Conservation (phyloP, 2,329 filamentous ascomycete genomes). For the Atkinsonella texensis region DNA sequence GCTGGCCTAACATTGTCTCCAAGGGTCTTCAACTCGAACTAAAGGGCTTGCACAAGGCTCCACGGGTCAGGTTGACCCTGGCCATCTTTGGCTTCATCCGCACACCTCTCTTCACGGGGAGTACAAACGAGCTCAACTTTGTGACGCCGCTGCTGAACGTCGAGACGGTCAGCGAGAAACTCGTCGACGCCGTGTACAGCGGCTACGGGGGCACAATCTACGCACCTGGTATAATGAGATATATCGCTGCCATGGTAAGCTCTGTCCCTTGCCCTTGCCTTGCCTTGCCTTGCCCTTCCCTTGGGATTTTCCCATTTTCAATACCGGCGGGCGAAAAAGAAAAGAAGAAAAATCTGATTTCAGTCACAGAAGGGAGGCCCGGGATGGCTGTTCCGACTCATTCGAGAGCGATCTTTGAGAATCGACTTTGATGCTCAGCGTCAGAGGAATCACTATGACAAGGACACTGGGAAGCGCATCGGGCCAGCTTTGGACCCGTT, state of each 20-base stretch:
- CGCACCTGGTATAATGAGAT: conserved; percentile 17
- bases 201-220: conserved; percentile 19
- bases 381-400: conserved; percentile 10
- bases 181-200: conserved; percentile 18
- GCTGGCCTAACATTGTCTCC: too few species aligned
- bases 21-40: conserved; percentile 20
- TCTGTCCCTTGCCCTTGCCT: neutral
- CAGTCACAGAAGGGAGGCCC: conserved; percentile 9
- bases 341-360: neutral
- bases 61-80: conserved; percentile 16
- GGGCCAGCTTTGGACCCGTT: neutral
- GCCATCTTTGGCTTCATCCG: conserved; percentile 20
- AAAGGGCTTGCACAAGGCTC: conserved; percentile 16
- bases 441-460: conserved; percentile 3
- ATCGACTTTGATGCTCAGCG: conserved; percentile 5
- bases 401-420: conserved; percentile 6
- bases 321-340: too few species aligned
- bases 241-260: conserved; percentile 16
- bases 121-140: conserved; percentile 15
- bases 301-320: neutral
- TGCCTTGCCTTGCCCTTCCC: neutral
- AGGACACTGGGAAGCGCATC: conserved; percentile 1
- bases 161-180: conserved; percentile 18
- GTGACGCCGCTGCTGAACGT: conserved; percentile 20
- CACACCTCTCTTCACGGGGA: conserved; percentile 19